These are phyloP conservation scores for Populus davidiana DNA, from an alignment of 345 rosid species.

Conservation along the genomic window DNA sequence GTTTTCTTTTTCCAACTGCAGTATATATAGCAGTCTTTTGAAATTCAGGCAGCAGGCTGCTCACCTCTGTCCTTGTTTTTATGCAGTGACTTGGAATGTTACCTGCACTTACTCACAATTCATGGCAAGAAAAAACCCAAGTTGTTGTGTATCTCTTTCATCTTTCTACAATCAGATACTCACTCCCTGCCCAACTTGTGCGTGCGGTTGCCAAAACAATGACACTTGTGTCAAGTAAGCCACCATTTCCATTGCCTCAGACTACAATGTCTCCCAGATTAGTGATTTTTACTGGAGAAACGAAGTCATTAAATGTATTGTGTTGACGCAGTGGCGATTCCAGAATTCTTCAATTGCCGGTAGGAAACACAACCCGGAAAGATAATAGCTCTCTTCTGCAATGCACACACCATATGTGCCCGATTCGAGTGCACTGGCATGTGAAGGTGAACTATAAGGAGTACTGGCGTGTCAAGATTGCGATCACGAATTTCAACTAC, in stretches of 20 bases:
- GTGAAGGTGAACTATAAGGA: constrained; percentile 71
- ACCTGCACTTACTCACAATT: constrained; percentile 90
- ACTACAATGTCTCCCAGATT: neutral
- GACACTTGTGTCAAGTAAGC: constrained; percentile 68
- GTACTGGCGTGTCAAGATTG: constrained; percentile 72
- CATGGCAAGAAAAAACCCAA: constrained; percentile 70
- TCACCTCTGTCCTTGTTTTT: neutral
- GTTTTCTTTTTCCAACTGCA: constrained; percentile 8
- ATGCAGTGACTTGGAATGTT: constrained; percentile 90
- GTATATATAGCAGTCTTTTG: neutral
- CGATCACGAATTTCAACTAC: constrained; percentile 70
- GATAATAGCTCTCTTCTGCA: constrained; percentile 60
- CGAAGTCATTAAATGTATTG: neutral
- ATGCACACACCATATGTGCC: constrained; percentile 88
- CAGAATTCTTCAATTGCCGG: constrained; percentile 55
- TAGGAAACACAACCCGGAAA: constrained; percentile 56
- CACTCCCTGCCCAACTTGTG: constrained; percentile 79
- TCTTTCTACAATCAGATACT: constrained; percentile 84
- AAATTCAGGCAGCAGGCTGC: neutral
- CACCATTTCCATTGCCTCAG: neutral
- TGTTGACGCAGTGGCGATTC: constrained; percentile 57
- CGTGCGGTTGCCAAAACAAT: constrained; percentile 79
- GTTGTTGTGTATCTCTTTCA: constrained; percentile 81
- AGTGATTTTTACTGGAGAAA: neutral
- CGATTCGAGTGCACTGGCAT: constrained; percentile 79